Percentiles rank a stretch among this genome's conserved stretches.
Evolutionary conservation across 2,329 filamentous ascomycete genomes (phyloP).

Genomic region (Aspergillus fischeri): DNA sequence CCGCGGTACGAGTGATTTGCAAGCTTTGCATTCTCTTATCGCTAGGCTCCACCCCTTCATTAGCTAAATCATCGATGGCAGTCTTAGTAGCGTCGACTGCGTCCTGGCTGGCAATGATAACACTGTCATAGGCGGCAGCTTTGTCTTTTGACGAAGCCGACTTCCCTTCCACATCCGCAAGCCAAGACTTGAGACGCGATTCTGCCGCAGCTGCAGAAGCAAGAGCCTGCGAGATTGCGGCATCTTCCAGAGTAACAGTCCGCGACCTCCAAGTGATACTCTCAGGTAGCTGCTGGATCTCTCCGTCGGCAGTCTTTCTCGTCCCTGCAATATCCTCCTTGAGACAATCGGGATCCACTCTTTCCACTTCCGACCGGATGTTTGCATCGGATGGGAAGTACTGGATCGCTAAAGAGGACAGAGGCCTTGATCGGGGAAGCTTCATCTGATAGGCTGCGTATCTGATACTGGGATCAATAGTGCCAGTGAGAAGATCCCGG

Average conservation of each 20-base stretch:
- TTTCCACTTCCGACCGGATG: conserved; percentile 64
- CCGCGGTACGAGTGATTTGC: conserved; percentile 85
- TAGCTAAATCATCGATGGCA: conserved; percentile 83
- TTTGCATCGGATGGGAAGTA: conserved; percentile 64
- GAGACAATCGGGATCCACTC: conserved; percentile 65
- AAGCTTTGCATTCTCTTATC: conserved; percentile 87
- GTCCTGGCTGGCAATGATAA: conserved; percentile 87
- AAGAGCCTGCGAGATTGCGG: conserved; percentile 81
- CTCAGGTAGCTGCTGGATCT: conserved; percentile 56
- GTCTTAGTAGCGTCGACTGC: conserved; percentile 89
- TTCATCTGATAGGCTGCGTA: conserved; percentile 92
- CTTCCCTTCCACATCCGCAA: conserved; percentile 40
- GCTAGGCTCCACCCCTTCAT: conserved; percentile 77
- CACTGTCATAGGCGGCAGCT: conserved; percentile 83
- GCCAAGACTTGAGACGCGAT: conserved; percentile 45
- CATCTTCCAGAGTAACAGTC: conserved; percentile 85
- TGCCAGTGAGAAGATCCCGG: conserved; percentile 79
- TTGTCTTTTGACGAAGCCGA: conserved; percentile 53
- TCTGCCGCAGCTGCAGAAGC: conserved; percentile 61
- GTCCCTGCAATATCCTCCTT: conserved; percentile 53
- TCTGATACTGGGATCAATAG: conserved; percentile 86
- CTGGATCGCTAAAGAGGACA: conserved; percentile 72
- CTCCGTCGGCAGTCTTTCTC: conserved; percentile 43
- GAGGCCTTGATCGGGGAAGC: conserved; percentile 77
- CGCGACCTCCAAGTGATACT: conserved; percentile 82